Evolutionary conservation across 2,329 filamentous ascomycete species (phyloP).

Genomic region (Anisogramma anomala): DNA sequence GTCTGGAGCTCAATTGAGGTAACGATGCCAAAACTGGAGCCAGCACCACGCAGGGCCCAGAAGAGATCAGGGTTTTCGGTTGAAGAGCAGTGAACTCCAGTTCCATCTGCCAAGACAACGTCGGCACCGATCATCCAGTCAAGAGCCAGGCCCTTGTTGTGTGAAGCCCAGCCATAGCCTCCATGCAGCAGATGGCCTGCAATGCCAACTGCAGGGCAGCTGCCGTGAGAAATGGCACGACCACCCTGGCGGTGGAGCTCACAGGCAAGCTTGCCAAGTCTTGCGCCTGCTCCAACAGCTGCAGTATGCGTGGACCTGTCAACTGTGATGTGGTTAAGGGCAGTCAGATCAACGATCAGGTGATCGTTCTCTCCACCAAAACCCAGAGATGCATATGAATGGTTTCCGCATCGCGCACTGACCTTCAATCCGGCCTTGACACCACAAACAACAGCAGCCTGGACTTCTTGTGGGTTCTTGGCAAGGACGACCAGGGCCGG

Average conservation of each 20-base stretch:
- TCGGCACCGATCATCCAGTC: conserved; percentile 27
- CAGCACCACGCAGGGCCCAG: conserved; percentile 32
- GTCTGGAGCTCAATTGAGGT: conserved; percentile 30
- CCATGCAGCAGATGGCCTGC: conserved; percentile 30
- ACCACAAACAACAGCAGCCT: conserved; percentile 35
- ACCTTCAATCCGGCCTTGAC: conserved; percentile 31
- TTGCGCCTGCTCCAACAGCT: conserved; percentile 35
- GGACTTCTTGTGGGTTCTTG: conserved; percentile 30
- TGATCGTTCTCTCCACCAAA: conserved; percentile 37
- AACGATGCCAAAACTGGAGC: conserved; percentile 29
- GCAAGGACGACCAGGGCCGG: conserved; percentile 35
- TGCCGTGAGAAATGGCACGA: conserved; percentile 38
- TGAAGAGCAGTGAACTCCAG: conserved; percentile 23
- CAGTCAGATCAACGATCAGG: conserved; percentile 35
- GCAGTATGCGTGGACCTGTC: conserved; percentile 30
- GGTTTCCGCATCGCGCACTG: conserved; percentile 38
- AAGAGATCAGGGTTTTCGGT: conserved; percentile 29
- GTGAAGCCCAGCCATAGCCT: conserved; percentile 28
- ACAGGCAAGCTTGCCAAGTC: conserved; percentile 35
- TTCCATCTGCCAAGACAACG: conserved; percentile 28
- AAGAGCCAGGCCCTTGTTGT: conserved; percentile 24
- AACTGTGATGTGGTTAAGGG: conserved; percentile 31
- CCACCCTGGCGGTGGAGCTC: conserved; percentile 28
- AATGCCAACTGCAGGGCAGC: conserved; percentile 36
- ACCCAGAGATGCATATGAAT: conserved; percentile 39